Evolutionary conservation across 768 basidiomycete species (phyloP).

Genomic region (Leucogyrophana mollusca): DNA sequence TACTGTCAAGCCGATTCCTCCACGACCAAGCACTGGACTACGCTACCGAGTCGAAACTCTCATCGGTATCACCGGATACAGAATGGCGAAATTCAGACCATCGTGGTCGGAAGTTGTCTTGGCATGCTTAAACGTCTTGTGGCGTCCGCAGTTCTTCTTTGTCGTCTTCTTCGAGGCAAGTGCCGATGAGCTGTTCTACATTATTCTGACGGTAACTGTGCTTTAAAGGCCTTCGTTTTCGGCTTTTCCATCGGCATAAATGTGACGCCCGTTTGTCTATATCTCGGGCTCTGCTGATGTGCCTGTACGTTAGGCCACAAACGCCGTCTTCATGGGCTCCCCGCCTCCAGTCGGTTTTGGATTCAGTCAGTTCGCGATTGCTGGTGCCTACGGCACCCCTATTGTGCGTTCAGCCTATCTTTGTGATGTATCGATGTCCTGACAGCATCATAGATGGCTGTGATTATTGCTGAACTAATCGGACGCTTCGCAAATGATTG

Average conservation of each 20-base stretch:
- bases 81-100: conserved; percentile 44
- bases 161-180: conserved; percentile 38
- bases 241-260: conserved; percentile 50
- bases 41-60: conserved; percentile 45
- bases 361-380: conserved; percentile 36
- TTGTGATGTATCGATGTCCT: background rate
- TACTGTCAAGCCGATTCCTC: conserved; percentile 30
- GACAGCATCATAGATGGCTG: conserved; percentile 36
- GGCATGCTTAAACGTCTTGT: conserved; percentile 38
- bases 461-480: conserved; percentile 48
- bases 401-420: conserved; percentile 30
- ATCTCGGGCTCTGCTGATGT: background rate
- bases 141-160: conserved; percentile 48
- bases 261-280: conserved; percentile 18
- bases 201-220: conserved; percentile 4
- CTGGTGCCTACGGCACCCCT: conserved; percentile 44
- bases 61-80: conserved; percentile 45
- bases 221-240: conserved; percentile 39
- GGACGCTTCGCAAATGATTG: conserved; percentile 53
- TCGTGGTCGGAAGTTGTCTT: conserved; percentile 34
- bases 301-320: conserved; percentile 50
- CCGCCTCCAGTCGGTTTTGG: conserved; percentile 48
- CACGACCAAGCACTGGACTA: conserved; percentile 27
- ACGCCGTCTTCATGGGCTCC: conserved; percentile 51
- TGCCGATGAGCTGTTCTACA: background rate